phyloP scores from a whole-genome alignment of 306 rosid species.

The Cicer cuneatum region DNA sequence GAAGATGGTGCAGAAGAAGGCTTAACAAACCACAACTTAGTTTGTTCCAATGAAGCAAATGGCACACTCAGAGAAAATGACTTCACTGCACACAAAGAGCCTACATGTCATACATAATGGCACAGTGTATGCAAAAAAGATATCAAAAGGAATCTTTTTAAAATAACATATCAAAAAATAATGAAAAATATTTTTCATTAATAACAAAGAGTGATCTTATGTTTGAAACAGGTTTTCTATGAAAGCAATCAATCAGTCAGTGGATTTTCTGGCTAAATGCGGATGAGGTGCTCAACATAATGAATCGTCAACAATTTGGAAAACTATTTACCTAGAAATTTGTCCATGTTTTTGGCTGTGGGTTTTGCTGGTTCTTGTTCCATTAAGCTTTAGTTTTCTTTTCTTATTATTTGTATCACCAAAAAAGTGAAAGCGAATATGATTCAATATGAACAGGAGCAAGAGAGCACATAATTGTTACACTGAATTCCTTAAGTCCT shows the following conservation, averaged over 20 bases:
- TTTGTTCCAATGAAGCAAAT: conserved; percentile 57
- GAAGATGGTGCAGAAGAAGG: conserved; percentile 56
- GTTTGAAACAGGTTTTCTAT: conserved; percentile 17
- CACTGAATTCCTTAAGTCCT: neutral
- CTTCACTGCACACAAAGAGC: conserved; percentile 61
- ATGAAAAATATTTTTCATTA: conserved; percentile 9
- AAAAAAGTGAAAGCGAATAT: neutral
- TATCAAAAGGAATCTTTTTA: conserved; percentile 12
- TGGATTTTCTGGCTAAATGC: conserved; percentile 13
- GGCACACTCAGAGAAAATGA: conserved; percentile 58
- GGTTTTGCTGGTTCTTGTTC: conserved; percentile 9
- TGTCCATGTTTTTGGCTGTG: neutral
- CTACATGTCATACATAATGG: conserved; percentile 31
- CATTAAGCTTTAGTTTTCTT: conserved; percentile 2
- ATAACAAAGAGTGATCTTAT: neutral
- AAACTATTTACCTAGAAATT: neutral
- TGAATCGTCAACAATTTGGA: neutral
- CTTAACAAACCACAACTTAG: conserved; percentile 50
- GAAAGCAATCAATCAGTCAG: conserved; percentile 28
- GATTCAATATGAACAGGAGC: conserved; percentile 5
- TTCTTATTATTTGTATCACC: conserved; percentile 16
- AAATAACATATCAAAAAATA: conserved; percentile 14
- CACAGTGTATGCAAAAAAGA: neutral
- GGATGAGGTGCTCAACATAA: neutral
- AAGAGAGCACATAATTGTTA: neutral